Conservation (phyloP, 495 filamentous ascomycete genomes). For the Penicillium taxi region DNA sequence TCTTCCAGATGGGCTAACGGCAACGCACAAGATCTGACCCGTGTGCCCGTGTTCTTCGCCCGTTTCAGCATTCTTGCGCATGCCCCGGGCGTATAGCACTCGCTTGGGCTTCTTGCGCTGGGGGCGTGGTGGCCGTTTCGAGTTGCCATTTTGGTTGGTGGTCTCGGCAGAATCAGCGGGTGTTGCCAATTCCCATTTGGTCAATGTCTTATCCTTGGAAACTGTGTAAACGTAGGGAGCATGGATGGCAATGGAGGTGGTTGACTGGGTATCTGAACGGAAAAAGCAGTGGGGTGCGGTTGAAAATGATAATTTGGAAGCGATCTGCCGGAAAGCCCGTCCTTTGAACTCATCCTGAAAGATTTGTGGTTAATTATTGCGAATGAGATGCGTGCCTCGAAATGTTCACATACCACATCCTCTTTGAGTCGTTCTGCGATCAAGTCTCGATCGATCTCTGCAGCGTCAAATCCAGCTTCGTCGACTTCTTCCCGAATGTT, state of each 20-base stretch:
- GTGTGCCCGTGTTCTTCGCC: conserved; percentile 66
- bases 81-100: conserved; percentile 56
- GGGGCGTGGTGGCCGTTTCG: conserved; percentile 57
- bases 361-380: conserved; percentile 6
- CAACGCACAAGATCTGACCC: conserved; percentile 68
- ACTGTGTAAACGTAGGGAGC: conserved; percentile 78
- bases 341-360: conserved; percentile 77
- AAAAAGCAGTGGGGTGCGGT: conserved; percentile 60
- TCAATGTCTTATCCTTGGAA: conserved; percentile 71
- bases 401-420: conserved; percentile 55
- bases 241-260: conserved; percentile 71
- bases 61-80: conserved; percentile 53
- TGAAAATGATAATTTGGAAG: conserved; percentile 56
- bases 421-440: conserved; percentile 85
- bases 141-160: conserved; percentile 41
- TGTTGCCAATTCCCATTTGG: conserved; percentile 72
- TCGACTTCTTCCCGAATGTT: conserved; percentile 80
- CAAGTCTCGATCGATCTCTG: conserved; percentile 81
- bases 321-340: conserved; percentile 71
- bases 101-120: conserved; percentile 64
- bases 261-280: conserved; percentile 64
- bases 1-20: conserved; percentile 79
- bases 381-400: background rate
- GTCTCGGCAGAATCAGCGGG: conserved; percentile 26
- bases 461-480: conserved; percentile 81